Evolutionary conservation across 1,139 yeast genomes (phyloP).

Genomic region (Sugiyamaella castrensis): DNA sequence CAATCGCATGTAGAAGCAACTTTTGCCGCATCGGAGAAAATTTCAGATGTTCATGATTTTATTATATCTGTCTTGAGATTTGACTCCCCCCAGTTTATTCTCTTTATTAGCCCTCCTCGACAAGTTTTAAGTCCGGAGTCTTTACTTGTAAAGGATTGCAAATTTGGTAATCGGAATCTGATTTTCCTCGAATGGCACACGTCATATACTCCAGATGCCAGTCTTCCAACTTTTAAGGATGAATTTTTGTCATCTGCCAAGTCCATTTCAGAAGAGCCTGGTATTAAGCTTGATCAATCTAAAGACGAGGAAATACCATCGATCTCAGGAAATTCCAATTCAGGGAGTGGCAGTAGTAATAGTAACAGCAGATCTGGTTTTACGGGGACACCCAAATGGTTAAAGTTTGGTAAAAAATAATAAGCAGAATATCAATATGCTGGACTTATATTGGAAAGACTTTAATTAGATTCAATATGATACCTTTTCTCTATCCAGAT

Average conservation of each 20-base stretch:
- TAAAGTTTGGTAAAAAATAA: conserved; percentile 24
- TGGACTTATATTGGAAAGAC: no score
- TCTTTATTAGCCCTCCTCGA: conserved; percentile 35
- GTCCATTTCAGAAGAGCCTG: conserved; percentile 28
- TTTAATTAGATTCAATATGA: no score
- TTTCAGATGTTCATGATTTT: conserved; percentile 30
- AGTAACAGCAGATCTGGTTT: neutral
- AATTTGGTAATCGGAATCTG: conserved; percentile 33
- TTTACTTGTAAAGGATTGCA: conserved; percentile 26
- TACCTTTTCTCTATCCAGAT: no score
- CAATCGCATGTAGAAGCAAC: conserved; percentile 34
- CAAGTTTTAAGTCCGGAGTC: conserved; percentile 22
- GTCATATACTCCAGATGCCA: conserved; percentile 7
- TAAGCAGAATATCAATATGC: no score
- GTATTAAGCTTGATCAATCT: conserved; percentile 25
- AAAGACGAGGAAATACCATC: conserved; percentile 5
- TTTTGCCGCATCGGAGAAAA: conserved; percentile 31
- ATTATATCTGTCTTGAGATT: conserved; percentile 28
- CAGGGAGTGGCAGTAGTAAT: neutral
- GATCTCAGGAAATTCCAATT: neutral
- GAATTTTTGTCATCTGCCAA: conserved; percentile 24
- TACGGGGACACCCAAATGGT: conserved; percentile 25
- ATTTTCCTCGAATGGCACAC: conserved; percentile 32
- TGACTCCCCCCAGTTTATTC: conserved; percentile 26
- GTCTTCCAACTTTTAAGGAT: conserved; percentile 17